Conservation (phyloP, 139 green algal species). For the Nannochloris sp. region DNA sequence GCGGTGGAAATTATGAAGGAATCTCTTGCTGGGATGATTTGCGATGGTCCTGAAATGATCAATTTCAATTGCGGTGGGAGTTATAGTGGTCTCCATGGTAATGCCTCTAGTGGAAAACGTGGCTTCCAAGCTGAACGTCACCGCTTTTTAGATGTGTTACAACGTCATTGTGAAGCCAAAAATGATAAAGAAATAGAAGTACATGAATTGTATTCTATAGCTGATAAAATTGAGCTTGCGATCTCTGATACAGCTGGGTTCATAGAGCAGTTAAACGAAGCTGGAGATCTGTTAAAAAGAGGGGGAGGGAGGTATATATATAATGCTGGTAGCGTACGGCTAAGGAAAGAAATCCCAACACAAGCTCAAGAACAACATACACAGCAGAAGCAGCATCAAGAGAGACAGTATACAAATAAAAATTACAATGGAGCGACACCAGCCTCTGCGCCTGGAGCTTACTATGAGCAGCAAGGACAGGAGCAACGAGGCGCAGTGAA, state of each 20-base stretch:
- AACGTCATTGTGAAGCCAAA: slow-evolving; percentile 20
- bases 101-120: slow-evolving; percentile 19
- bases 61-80: slow-evolving; percentile 41
- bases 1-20: slow-evolving; percentile 68
- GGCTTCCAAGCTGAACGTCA: slow-evolving; percentile 44
- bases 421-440: no score
- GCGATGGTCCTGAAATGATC: slow-evolving; percentile 21
- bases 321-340: background rate
- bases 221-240: slow-evolving; percentile 56
- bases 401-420: background rate
- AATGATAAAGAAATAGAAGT: slow-evolving; percentile 1
- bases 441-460: no score
- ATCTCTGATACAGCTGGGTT: slow-evolving; percentile 41
- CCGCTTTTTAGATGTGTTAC: slow-evolving; percentile 54
- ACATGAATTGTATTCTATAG: slow-evolving; percentile 37
- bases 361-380: no score
- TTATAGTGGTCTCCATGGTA: background rate
- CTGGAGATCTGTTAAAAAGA: slow-evolving; percentile 66
- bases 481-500: no score
- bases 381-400: background rate
- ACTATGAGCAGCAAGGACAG: no score
- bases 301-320: slow-evolving; percentile 33
- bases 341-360: background rate
- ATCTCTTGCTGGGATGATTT: slow-evolving; percentile 43
- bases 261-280: slow-evolving; percentile 68